Evolutionary conservation across 192 early-diverging fungal species (phyloP), one percentile per base, ranked within the genome.

Genomic region (Umbelopsis ramanniana): DNA sequence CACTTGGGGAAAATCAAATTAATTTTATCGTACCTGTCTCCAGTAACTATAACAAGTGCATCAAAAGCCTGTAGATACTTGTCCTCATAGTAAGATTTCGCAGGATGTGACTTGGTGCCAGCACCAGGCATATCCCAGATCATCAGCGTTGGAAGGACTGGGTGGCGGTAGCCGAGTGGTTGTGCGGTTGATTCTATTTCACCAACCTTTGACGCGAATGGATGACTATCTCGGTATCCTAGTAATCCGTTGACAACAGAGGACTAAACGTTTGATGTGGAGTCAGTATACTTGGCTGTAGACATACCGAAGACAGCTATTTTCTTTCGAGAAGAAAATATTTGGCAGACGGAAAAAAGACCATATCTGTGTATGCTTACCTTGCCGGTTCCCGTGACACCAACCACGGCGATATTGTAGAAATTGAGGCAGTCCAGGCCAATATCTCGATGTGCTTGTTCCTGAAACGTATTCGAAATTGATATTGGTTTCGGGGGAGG

Each of bases 61-160:
- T 76, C 75, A 45, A 76, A 76, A 1, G 70, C 70, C 24, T 54
- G 47, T 0, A 76, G 43, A 46, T 63, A 68, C 11, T 72, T 63
- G n/a, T 52, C 52, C 24, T 76, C 70, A 57, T 71, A 76, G 48
- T 70, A 76, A 14, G 33, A 50, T 33, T 68, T 46, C 0, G 23
- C 33, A 0, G 75, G 75, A 66, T 76, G 69, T 5, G 37, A 37
- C 11, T 23, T 29, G 8, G 75, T 76, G 10, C 75, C 75, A 26
- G 60, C 66, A 7, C 75, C 75, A 43, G 75, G 75, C 50, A 76
- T 55, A 54, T 76, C 75, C 75, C 75, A 76, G 10, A 76, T 33
- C 21, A 72, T 53, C 17, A 76, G 40, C 9, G 75, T 67, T 12
- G 60, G 33, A 8, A 76, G 8, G 8, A 67, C 48, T 17, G 75